Percentiles rank a stretch among this genome's conserved stretches.
These are phyloP conservation scores for Calonectria pseudoturangicola DNA, from an alignment of 2,329 filamentous ascomycete species.

Conservation along the genomic window DNA sequence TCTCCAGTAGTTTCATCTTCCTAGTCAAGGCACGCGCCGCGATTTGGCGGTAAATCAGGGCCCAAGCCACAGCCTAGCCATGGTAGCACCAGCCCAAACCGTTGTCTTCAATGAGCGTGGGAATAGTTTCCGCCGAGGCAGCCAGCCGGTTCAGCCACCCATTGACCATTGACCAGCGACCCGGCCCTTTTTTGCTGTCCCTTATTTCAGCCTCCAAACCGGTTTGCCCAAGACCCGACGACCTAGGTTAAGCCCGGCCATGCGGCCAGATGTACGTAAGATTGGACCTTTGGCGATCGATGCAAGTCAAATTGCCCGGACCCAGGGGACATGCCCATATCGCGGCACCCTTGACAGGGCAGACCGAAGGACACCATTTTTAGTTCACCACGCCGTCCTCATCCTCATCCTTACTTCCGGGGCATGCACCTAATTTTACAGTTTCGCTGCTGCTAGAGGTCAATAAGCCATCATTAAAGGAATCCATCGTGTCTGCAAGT, in stretches of 20 bases:
- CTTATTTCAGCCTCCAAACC: conserved; percentile 34
- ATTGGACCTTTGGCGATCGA: conserved; percentile 45
- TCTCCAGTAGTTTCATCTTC: conserved; percentile 26
- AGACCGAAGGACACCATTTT: conserved; percentile 44
- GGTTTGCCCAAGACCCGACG: conserved; percentile 13
- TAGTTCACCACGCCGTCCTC: conserved; percentile 40
- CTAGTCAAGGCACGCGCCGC: conserved; percentile 9
- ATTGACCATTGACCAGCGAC: neutral
- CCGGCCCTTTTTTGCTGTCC: conserved; percentile 32
- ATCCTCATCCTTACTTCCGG: conserved; percentile 34
- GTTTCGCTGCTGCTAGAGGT: neutral
- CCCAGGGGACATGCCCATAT: conserved; percentile 42
- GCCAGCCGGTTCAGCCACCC: conserved; percentile 13
- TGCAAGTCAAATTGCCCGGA: conserved; percentile 53
- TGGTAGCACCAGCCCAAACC: conserved; percentile 19
- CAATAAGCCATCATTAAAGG: conserved; percentile 2
- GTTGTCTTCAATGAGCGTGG: neutral
- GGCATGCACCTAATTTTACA: conserved; percentile 6
- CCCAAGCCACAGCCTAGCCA: conserved; percentile 25
- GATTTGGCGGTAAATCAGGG: conserved; percentile 26
- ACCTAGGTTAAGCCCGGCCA: conserved; percentile 1
- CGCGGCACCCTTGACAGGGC: conserved; percentile 31
- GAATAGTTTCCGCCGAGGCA: conserved; percentile 19
- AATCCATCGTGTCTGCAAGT: conserved; percentile 30
- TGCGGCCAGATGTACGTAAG: conserved; percentile 37